These are phyloP conservation scores for Nemophila menziesii DNA, from an alignment of 257 asterid species.

Conservation along the genomic window DNA sequence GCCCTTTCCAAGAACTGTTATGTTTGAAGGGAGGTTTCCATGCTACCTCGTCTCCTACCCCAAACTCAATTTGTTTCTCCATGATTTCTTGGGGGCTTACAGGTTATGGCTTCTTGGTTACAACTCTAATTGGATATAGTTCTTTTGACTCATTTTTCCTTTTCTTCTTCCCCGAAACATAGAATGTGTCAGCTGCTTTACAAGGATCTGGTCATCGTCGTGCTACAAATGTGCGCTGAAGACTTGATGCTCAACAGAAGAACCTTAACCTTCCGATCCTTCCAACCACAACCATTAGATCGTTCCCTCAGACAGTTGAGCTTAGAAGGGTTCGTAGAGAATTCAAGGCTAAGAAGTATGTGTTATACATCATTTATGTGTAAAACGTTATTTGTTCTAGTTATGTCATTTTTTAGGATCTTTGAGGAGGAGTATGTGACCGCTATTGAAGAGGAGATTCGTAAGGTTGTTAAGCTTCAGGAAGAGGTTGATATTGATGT, in stretches of 20 bases:
- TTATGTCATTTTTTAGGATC: slow-evolving; percentile 35
- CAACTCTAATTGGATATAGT: no score
- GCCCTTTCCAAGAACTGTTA: no score
- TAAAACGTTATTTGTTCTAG: slow-evolving; percentile 7
- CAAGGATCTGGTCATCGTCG: slow-evolving; percentile 96
- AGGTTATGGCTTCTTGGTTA: no score
- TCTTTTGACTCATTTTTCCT: no score
- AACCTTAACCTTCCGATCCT: slow-evolving; percentile 94
- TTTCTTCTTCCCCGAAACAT: no score
- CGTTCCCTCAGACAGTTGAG: slow-evolving; percentile 91
- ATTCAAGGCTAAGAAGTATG: slow-evolving; percentile 91
- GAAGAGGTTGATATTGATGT: slow-evolving; percentile 98
- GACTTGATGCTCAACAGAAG: slow-evolving; percentile 97
- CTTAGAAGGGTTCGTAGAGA: slow-evolving; percentile 96
- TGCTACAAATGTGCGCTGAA: slow-evolving; percentile 77
- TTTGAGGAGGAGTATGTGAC: slow-evolving; percentile 80
- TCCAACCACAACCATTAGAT: slow-evolving; percentile 96
- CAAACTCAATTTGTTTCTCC: no score
- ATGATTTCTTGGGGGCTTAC: no score
- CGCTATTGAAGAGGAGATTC: slow-evolving; percentile 80
- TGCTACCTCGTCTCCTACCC: no score
- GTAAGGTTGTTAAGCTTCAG: slow-evolving; percentile 91
- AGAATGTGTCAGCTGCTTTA: slow-evolving; percentile 66
- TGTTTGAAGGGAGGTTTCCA: no score
- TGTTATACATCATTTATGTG: slow-evolving; percentile 5